Base-by-base conservation (phyloP, 768 basidiomycete species). In the Amanita molliuscula region DNA sequence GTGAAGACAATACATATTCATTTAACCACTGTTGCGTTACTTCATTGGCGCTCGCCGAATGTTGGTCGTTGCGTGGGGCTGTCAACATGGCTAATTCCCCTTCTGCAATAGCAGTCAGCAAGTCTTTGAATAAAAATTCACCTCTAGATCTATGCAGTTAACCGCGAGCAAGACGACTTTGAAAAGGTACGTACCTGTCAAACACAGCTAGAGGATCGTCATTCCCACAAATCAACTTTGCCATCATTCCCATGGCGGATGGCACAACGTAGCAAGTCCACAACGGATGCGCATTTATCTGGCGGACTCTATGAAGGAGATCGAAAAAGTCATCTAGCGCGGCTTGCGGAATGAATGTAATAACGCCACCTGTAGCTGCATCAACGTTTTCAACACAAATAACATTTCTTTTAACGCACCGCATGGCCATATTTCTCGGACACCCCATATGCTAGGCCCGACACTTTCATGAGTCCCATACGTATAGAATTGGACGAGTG, bases 231-330 rank as follows among this genome's bases (percentile, higher is more conserved):
- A 62, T 62, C 16, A 72, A 34, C 49, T 66, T 73, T 33, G 72
- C 71, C 1, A 74, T 70, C 60, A 79, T 65, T 48, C 81, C 84
- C 25, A 90, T 63, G 15, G 77, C 78, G 47, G 75, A 70, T 6
- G 88, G 85, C 6, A 81, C 59, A 20, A 90, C 67, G 59, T 82
- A 88, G 47, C 78, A 78, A 9, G 67, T 66, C 85, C 86, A 90
- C 15, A 82, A 58, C 20, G 79, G 81, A 57, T 88, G 85, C 35
- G 73, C 67, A 48, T 68, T 62, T 11, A 84, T 62, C 56, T 76
- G 67, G 18, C 61, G 64, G 36, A 89, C 77, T 8, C 73, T 63
- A 13, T 75, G 60, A 36, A 68, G 62, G 9, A 78, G 62, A 11
- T 70, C 76, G 31, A 70, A 46, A 4, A 78, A 76, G 58, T 82